Evolutionary conservation across 2,329 filamentous ascomycete genomes (phyloP).

Genomic region (Phialocephala sp.): DNA sequence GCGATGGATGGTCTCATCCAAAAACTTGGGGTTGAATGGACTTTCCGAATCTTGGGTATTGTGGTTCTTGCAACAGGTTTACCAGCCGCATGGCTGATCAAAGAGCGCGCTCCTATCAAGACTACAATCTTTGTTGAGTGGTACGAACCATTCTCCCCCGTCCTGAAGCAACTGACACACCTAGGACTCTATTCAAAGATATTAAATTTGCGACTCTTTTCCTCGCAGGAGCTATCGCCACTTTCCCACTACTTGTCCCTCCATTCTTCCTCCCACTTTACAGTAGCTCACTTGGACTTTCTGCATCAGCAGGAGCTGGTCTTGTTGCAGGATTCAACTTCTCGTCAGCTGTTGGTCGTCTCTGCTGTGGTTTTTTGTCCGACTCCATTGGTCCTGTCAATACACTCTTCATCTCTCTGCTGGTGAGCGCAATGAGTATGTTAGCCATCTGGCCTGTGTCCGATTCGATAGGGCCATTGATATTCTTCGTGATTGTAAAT

Average conservation of each 20-base stretch:
- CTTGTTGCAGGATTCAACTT: constrained; percentile 67
- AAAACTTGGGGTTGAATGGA: constrained; percentile 54
- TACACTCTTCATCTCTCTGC: constrained; percentile 55
- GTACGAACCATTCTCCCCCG: constrained; percentile 38
- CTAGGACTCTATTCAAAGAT: constrained; percentile 57
- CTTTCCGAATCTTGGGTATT: constrained; percentile 59
- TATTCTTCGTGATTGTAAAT: constrained; percentile 64
- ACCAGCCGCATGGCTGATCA: constrained; percentile 60
- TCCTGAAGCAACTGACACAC: background rate
- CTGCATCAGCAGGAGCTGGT: constrained; percentile 57
- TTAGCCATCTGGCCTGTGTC: constrained; percentile 66
- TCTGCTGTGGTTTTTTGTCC: constrained; percentile 58
- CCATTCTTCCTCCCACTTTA: constrained; percentile 67
- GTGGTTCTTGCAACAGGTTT: constrained; percentile 58
- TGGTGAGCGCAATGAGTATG: constrained; percentile 62
- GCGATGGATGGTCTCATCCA: constrained; percentile 55
- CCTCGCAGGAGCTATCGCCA: constrained; percentile 58
- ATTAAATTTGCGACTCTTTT: constrained; percentile 59
- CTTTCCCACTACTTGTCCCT: constrained; percentile 65
- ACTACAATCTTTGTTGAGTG: constrained; percentile 54
- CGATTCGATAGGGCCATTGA: constrained; percentile 56
- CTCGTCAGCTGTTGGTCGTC: constrained; percentile 61
- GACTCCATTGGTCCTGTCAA: constrained; percentile 62
- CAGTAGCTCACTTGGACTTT: constrained; percentile 58
- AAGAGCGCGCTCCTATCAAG: constrained; percentile 51